Evolutionary conservation across 2,329 filamentous ascomycete species (phyloP).

Genomic region (Neocucurbitaria cava): DNA sequence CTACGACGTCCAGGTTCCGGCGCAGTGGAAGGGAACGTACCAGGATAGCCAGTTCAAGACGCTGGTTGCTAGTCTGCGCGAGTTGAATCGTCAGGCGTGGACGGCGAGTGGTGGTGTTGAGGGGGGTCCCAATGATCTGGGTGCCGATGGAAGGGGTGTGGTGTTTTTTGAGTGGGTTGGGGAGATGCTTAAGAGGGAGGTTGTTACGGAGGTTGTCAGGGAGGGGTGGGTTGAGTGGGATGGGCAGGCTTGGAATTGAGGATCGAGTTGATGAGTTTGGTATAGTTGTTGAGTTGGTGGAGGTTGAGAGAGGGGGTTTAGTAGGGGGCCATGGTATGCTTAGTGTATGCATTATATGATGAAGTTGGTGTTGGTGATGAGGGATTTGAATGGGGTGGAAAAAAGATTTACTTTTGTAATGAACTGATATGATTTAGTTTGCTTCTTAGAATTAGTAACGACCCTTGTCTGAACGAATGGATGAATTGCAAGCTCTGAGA

Average conservation of each 20-base stretch:
- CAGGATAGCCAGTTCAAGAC: constrained; percentile 25
- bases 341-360: neutral
- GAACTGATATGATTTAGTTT: neutral
- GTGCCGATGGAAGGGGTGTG: constrained; percentile 26
- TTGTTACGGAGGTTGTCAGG: neutral
- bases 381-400: neutral
- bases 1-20: constrained; percentile 34
- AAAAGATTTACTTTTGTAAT: neutral
- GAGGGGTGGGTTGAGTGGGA: constrained; percentile 7
- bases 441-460: neutral
- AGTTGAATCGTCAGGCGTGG: constrained; percentile 27
- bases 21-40: constrained; percentile 32
- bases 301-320: neutral
- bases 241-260: neutral
- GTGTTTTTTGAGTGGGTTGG: constrained; percentile 27
- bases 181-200: constrained; percentile 4
- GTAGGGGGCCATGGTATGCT: neutral
- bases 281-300: no score
- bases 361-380: neutral
- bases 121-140: constrained; percentile 25
- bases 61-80: constrained; percentile 23
- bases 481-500: neutral
- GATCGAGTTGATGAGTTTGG: no score
- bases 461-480: neutral
- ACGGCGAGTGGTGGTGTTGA: constrained; percentile 17